These are phyloP conservation scores for Botrytis cinerea DNA, from an alignment of 2,329 filamentous ascomycete genomes.

Conservation along the genomic window DNA sequence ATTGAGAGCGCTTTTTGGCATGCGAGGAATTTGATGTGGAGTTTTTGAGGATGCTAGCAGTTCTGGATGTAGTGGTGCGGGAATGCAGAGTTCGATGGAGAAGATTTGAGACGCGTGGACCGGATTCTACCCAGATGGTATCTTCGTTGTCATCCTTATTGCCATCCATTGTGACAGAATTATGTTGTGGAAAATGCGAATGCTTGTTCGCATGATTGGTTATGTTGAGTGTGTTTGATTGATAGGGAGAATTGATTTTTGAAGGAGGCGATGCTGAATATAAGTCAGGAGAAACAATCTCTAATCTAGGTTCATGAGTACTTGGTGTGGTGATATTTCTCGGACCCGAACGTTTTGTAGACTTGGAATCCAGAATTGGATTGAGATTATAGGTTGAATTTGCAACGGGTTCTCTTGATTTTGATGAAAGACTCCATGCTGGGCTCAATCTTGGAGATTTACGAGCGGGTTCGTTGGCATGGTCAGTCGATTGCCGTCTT, in stretches of 20 bases:
- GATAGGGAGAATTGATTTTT: background rate
- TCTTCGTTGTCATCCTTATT: background rate
- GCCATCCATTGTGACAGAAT: background rate
- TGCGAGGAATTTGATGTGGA: background rate
- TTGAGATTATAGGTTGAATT: background rate
- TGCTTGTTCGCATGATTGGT: background rate
- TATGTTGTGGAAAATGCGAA: background rate
- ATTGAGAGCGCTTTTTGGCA: background rate
- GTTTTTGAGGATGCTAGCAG: background rate
- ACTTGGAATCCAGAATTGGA: background rate
- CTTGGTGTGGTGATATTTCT: background rate
- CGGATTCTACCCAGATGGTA: background rate
- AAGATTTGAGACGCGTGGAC: background rate
- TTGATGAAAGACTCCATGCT: background rate
- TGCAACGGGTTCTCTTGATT: background rate
- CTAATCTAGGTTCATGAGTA: background rate
- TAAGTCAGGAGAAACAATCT: background rate
- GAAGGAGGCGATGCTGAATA: background rate
- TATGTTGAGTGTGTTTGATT: background rate
- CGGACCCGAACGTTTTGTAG: too few relatives aligned
- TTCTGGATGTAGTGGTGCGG: background rate
- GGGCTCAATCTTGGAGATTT: conserved; percentile 11
- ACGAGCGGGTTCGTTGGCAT: background rate
- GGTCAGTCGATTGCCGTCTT: background rate
- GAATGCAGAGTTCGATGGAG: background rate